These are phyloP conservation scores for Stephania cephalantha DNA, from an alignment of 164 flowering plant genomes.

Conservation along the genomic window DNA sequence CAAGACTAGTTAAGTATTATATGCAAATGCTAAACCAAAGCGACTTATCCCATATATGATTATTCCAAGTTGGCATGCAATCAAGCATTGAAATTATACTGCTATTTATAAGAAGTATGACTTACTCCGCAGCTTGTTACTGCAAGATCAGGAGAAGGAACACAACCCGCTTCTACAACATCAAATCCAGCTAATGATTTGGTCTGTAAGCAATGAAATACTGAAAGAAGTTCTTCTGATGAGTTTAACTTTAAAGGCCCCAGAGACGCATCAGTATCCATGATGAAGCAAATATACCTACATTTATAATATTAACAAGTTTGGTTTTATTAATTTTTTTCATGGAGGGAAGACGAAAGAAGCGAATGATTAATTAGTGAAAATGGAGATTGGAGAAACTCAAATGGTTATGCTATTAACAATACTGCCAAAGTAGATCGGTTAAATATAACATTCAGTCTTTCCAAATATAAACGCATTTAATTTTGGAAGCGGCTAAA, in stretches of 20 bases:
- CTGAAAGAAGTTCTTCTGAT: conserved; percentile 31
- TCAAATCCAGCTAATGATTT: conserved; percentile 39
- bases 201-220: conserved; percentile 29
- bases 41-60: background rate
- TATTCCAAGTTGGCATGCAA: background rate
- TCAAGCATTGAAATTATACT: background rate
- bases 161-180: conserved; percentile 8
- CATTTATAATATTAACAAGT: background rate
- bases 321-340: background rate
- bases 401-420: background rate
- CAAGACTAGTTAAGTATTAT: background rate
- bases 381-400: background rate
- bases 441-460: background rate
- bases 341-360: background rate
- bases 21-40: background rate
- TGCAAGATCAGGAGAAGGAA: conserved; percentile 11
- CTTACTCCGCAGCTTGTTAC: conserved; percentile 9
- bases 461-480: background rate
- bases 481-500: too few species aligned
- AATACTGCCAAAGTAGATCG: background rate
- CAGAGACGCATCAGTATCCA: conserved; percentile 22
- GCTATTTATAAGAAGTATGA: background rate
- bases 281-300: conserved; percentile 14
- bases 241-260: conserved; percentile 19
- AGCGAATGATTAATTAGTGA: background rate